Evolutionary conservation across 1,139 yeast genomes (phyloP).

Genomic region (Candida sp.): DNA sequence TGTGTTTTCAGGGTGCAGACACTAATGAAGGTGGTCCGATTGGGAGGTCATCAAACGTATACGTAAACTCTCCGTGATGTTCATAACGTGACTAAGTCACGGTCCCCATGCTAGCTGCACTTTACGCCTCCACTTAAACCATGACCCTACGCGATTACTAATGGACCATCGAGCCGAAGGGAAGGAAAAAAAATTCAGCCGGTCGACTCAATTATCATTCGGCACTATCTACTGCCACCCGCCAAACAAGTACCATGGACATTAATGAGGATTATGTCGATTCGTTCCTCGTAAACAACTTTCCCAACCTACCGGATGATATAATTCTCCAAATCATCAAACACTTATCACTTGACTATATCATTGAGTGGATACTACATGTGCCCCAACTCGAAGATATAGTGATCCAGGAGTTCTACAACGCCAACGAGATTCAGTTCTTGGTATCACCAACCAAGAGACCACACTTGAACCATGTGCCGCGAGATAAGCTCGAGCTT

Average conservation of each 20-base stretch:
- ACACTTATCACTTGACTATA: constrained; percentile 27
- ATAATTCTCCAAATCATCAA: constrained; percentile 26
- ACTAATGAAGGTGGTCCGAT: too few relatives aligned
- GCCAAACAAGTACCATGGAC: background rate
- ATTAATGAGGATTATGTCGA: constrained; percentile 6
- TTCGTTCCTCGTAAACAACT: constrained; percentile 15
- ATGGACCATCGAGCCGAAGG: background rate
- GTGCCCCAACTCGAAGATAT: constrained; percentile 21
- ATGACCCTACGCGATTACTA: background rate
- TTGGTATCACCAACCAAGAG: constrained; percentile 34
- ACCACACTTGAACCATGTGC: constrained; percentile 27
- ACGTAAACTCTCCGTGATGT: too few relatives aligned
- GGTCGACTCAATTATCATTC: background rate
- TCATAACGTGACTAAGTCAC: too few relatives aligned
- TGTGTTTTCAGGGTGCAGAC: too few relatives aligned
- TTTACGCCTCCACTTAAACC: too few relatives aligned
- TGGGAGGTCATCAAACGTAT: too few relatives aligned
- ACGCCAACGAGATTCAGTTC: constrained; percentile 34
- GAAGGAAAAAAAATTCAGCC: background rate
- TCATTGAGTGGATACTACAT: constrained; percentile 31
- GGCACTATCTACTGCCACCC: background rate
- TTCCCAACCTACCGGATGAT: constrained; percentile 33
- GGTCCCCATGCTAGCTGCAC: too few relatives aligned
- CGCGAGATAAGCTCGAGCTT: constrained; percentile 18
- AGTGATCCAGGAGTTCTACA: constrained; percentile 29